phyloP scores from a whole-genome alignment of 306 rosid genomes.

The Dalbergia oliveri region DNA sequence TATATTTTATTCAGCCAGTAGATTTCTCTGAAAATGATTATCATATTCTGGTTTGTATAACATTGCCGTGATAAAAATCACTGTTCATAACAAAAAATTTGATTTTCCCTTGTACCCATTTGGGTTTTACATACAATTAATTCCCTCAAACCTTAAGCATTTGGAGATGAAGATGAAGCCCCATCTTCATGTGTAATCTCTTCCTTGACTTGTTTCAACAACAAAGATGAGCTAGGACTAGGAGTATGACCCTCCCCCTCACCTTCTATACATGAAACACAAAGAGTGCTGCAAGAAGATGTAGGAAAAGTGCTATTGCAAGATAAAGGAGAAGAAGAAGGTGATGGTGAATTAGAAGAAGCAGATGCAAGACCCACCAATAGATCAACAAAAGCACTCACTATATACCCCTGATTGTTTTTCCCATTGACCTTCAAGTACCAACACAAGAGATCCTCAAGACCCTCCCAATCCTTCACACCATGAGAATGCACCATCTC shows the following conservation, averaged over 20 bases:
- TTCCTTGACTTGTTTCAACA: slow-evolving; percentile 46
- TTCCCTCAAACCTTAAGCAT: slow-evolving; percentile 24
- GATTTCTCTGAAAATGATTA: no score
- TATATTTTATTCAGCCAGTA: no score
- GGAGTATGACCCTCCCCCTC: slow-evolving; percentile 41
- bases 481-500: slow-evolving; percentile 83
- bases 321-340: slow-evolving; percentile 6
- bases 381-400: slow-evolving; percentile 81
- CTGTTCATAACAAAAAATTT: neutral
- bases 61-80: neutral
- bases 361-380: slow-evolving; percentile 54
- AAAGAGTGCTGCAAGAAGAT: slow-evolving; percentile 51
- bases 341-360: neutral
- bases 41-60: no score
- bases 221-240: slow-evolving; percentile 50
- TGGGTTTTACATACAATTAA: slow-evolving; percentile 41
- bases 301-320: neutral
- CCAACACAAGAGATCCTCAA: slow-evolving; percentile 77
- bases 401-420: slow-evolving; percentile 58
- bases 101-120: neutral
- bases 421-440: slow-evolving; percentile 66
- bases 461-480: slow-evolving; percentile 67
- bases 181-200: slow-evolving; percentile 42
- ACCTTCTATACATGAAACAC: slow-evolving; percentile 48
- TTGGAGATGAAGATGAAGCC: slow-evolving; percentile 49